Evolutionary conservation across 371 early-diverging fungal genomes (phyloP), one percentile per base, ranked within the genome.

Genomic region (Rhizomucor miehei): DNA sequence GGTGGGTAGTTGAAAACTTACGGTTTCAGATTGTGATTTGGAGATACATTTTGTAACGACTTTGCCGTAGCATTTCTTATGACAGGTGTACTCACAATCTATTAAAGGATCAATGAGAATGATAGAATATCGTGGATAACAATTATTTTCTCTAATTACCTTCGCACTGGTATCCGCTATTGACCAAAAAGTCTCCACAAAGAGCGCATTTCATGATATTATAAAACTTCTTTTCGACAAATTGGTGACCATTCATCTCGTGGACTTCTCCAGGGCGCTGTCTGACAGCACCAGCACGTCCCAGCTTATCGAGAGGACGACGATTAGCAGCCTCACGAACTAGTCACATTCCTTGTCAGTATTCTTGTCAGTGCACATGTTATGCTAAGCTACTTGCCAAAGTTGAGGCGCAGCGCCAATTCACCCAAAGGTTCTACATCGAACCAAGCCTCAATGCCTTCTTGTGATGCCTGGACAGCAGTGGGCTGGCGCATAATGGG

Each of bases 21-120:
- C 77, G 52, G 62, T 63, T 41, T 85, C 88, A 3, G 78, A 62
- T 46, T 80, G 77, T 8, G 84, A 56, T 52, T 78, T 84, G 8
- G 90, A 84, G 20, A 95, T 91, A 72, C 99, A 99, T 61, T 92
- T 90, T 12, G 92, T 87, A 19, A 97, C 87, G 10, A 97, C 94
- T 48, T 86, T 83, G 17, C 75, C 69, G 45, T 87, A 86, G 62
- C 99, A 99, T 60, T 88, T 89, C 51, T 88, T 87, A 66, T 99
- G 99, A 59, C 95, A 95, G 34, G 92, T 89, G 69, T 92, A 91
- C 61, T 90, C 88, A 81, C 99, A 99, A 62, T 89, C 93, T 89
- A 65, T 1, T 21, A 0, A 44, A 1, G 17, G 17, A 1, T 13
- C 13, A 11, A 11, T 39, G 6, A 48, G 29, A n/a, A 8, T 25